Conservation (phyloP, 2,329 filamentous ascomycete species). For the Lecanicillium sp. region DNA sequence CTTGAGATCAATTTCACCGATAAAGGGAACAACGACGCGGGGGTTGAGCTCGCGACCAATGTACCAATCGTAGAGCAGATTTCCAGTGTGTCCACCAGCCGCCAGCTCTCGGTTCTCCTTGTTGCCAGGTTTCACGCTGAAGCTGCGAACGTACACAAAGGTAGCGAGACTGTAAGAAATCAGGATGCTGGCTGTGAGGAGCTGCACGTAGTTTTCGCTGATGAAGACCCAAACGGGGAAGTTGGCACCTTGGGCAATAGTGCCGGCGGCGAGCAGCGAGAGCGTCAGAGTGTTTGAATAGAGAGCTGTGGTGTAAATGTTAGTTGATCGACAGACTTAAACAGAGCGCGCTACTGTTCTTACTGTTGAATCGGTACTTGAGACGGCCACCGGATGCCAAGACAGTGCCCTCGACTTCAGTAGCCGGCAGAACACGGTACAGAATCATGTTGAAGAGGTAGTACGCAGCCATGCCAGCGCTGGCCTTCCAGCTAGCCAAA, state of each 20-base stretch:
- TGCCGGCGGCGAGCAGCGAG: conserved; percentile 64
- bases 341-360: conserved; percentile 11
- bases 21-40: conserved; percentile 65
- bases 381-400: conserved; percentile 64
- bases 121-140: conserved; percentile 71
- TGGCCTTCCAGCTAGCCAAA: conserved; percentile 61
- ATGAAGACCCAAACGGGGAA: conserved; percentile 91
- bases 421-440: conserved; percentile 68
- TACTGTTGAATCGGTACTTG: conserved; percentile 76
- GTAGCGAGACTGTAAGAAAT: conserved; percentile 65
- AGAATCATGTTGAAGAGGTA: conserved; percentile 69
- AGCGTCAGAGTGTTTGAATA: conserved; percentile 67
- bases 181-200: conserved; percentile 75
- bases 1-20: conserved; percentile 87
- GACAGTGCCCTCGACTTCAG: conserved; percentile 60
- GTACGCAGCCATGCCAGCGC: conserved; percentile 66
- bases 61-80: conserved; percentile 90
- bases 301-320: conserved; percentile 47
- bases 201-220: conserved; percentile 79
- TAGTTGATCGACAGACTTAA: conserved; percentile 9
- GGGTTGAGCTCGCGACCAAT: conserved; percentile 95
- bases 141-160: conserved; percentile 76
- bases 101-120: conserved; percentile 68
- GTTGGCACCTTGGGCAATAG: conserved; percentile 65
- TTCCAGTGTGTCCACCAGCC: conserved; percentile 72